Percentiles rank a stretch among this genome's conserved stretches.
Conservation (phyloP, 306 rosid genomes). For the Argentina anserina region DNA sequence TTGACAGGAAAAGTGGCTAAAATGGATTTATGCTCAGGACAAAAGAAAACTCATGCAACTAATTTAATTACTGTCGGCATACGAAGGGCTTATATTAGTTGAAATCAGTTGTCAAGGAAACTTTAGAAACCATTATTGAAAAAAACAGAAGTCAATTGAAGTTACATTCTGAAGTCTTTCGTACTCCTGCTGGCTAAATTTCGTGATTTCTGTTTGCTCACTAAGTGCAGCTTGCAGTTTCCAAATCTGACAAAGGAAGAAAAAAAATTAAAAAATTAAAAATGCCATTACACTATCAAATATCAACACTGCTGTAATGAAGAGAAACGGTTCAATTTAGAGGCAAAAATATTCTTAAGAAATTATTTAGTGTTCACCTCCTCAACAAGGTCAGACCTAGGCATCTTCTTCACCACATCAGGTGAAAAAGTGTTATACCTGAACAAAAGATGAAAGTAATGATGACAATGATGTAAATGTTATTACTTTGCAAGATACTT, state of each 20-base stretch:
- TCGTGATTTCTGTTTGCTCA: slow-evolving; percentile 81
- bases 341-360: neutral
- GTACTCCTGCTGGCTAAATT: slow-evolving; percentile 64
- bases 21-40: neutral
- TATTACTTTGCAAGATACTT: neutral
- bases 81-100: neutral
- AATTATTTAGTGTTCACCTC: slow-evolving; percentile 47
- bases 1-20: neutral
- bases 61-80: neutral
- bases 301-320: neutral
- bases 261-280: neutral
- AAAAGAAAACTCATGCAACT: neutral
- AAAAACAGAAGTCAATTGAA: slow-evolving; percentile 3
- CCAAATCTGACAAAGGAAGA: slow-evolving; percentile 58
- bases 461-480: neutral
- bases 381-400: slow-evolving; percentile 77
- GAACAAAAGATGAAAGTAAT: slow-evolving; percentile 22
- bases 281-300: neutral
- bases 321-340: neutral
- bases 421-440: slow-evolving; percentile 90
- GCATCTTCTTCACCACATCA: slow-evolving; percentile 82
- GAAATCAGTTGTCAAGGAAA: neutral
- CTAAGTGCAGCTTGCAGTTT: slow-evolving; percentile 84
- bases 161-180: slow-evolving; percentile 80
- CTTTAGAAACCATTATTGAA: neutral